Evolutionary conservation across 2,329 filamentous ascomycete species (phyloP).

Genomic region (Colletotrichum siamense): DNA sequence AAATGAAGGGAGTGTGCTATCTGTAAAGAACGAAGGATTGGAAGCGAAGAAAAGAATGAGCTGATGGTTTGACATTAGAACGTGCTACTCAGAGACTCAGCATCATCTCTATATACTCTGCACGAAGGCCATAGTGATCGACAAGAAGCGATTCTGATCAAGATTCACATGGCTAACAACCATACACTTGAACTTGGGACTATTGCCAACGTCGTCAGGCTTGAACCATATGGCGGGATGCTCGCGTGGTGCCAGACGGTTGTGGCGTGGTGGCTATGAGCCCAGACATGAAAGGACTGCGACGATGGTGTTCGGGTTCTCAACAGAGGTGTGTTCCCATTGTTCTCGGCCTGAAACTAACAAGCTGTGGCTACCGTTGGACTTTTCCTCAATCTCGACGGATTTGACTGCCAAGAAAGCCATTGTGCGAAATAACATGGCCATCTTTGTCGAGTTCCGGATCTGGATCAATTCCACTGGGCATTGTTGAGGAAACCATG

Average conservation of each 20-base stretch:
- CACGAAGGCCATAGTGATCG: neutral
- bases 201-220: neutral
- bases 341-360: neutral
- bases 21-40: neutral
- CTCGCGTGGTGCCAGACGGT: neutral
- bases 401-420: neutral
- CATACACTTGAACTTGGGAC: neutral
- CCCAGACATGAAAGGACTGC: neutral
- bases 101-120: accelerated
- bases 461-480: neutral
- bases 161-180: neutral
- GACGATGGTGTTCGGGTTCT: neutral
- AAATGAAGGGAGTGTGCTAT: neutral
- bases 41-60: neutral
- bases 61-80: neutral
- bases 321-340: neutral
- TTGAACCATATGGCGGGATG: neutral
- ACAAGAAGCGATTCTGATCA: accelerated
- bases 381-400: accelerated
- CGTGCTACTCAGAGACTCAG: neutral
- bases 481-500: accelerated
- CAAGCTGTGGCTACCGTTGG: neutral
- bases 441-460: neutral
- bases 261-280: neutral
- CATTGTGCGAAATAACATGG: neutral